Evolutionary conservation across 345 rosid species (phyloP).

Genomic region (Eucalyptus cloeziana): DNA sequence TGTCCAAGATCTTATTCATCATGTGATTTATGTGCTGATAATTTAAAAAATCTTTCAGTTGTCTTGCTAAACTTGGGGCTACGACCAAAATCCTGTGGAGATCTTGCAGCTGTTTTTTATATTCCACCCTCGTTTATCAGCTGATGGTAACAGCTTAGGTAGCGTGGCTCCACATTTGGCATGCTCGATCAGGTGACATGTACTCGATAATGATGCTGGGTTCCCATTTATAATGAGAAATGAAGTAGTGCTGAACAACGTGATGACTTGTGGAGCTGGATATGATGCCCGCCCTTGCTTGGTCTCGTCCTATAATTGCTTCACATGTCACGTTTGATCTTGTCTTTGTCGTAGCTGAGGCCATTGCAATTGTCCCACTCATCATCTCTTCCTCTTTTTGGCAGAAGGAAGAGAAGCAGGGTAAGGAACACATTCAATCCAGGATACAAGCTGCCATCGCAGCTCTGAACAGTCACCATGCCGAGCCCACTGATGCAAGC

Average conservation of each 20-base stretch:
- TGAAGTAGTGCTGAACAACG: background rate
- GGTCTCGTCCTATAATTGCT: background rate
- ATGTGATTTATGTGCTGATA: background rate
- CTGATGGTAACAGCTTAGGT: background rate
- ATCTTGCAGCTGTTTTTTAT: background rate
- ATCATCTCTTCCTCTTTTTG: background rate
- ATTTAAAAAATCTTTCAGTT: background rate
- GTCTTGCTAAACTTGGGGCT: background rate
- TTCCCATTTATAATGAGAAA: background rate
- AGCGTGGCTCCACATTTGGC: background rate
- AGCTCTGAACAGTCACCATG: background rate
- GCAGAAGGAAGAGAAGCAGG: background rate
- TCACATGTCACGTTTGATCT: background rate
- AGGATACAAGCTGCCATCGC: background rate
- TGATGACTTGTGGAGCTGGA: background rate
- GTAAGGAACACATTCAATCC: background rate
- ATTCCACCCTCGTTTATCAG: background rate
- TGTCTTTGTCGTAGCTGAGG: background rate
- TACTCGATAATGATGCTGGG: background rate
- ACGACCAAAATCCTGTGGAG: background rate
- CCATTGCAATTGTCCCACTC: background rate
- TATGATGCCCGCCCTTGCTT: background rate
- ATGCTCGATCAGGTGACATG: background rate
- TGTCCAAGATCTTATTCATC: background rate
- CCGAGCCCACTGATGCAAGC: background rate